Evolutionary conservation across 805 yeast species (phyloP).

Genomic region (Yamadazyma paraphyllophila): DNA sequence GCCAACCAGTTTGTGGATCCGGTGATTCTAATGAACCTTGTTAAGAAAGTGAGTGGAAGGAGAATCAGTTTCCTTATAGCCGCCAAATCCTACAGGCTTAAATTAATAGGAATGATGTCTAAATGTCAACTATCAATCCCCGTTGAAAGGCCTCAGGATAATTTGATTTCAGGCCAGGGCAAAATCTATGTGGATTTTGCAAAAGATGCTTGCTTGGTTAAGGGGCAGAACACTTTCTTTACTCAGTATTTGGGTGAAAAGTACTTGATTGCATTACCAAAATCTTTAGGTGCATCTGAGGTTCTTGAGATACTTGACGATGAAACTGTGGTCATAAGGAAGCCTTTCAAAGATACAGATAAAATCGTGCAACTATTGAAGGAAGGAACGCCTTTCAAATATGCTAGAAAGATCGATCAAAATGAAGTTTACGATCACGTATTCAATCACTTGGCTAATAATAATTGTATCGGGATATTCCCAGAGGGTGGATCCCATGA

Average conservation of each 20-base stretch:
- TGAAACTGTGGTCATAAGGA: conserved; percentile 63
- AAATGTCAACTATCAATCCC: conserved; percentile 81
- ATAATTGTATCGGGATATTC: conserved; percentile 86
- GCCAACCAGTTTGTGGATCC: conserved; percentile 92
- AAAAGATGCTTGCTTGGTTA: conserved; percentile 50
- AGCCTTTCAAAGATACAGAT: conserved; percentile 59
- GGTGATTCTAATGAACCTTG: conserved; percentile 79
- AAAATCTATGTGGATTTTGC: conserved; percentile 53
- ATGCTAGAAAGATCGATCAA: conserved; percentile 85
- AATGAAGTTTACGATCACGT: conserved; percentile 78
- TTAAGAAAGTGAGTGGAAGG: conserved; percentile 61
- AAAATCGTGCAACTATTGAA: conserved; percentile 44
- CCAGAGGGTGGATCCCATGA: conserved; percentile 99
- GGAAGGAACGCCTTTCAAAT: conserved; percentile 58
- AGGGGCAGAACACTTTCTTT: conserved; percentile 69
- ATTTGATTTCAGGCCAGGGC: conserved; percentile 66
- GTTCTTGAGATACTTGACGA: conserved; percentile 68
- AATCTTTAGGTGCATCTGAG: conserved; percentile 72
- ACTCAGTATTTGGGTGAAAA: conserved; percentile 57
- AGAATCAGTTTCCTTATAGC: conserved; percentile 83
- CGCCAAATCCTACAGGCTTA: conserved; percentile 64
- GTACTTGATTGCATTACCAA: conserved; percentile 76
- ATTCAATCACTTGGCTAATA: conserved; percentile 75
- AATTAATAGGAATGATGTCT: conserved; percentile 73
- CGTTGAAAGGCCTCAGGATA: conserved; percentile 90